phyloP scores from a whole-genome alignment of 2,329 filamentous ascomycete genomes.

The Trichophyton rubrum region DNA sequence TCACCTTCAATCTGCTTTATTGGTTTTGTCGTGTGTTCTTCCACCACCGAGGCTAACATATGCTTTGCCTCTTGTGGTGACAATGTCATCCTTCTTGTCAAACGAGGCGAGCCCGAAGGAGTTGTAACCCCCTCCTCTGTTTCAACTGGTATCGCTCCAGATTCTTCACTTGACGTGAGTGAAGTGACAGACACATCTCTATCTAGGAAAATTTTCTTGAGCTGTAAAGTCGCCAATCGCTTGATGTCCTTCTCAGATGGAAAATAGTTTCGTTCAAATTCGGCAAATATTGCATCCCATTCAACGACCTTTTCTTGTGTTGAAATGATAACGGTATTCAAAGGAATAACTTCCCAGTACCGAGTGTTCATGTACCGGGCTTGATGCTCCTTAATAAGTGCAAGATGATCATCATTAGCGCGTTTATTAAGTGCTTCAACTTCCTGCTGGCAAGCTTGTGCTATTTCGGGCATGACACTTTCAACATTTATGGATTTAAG shows the following conservation, averaged over 20 bases:
- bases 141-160: conserved; percentile 39
- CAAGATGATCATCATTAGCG: conserved; percentile 69
- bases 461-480: conserved; percentile 76
- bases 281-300: conserved; percentile 81
- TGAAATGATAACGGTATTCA: conserved; percentile 76
- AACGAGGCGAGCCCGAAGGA: conserved; percentile 19
- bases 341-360: conserved; percentile 91
- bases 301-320: conserved; percentile 87
- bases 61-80: conserved; percentile 52
- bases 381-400: conserved; percentile 65
- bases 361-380: conserved; percentile 85
- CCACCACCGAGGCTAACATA: conserved; percentile 52
- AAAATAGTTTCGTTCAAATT: conserved; percentile 87
- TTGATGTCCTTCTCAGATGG: conserved; percentile 92
- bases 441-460: conserved; percentile 67
- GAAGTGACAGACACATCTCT: conserved; percentile 68
- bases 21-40: conserved; percentile 44
- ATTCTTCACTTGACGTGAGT: conserved; percentile 55
- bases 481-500: conserved; percentile 84
- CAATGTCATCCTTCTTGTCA: conserved; percentile 34
- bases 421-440: conserved; percentile 66
- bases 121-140: conserved; percentile 24
- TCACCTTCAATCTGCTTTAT: conserved; percentile 15
- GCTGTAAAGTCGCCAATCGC: conserved; percentile 76
- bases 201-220: conserved; percentile 91